phyloP scores from a whole-genome alignment of 768 basidiomycete genomes.

The Filobasidium floriforme region DNA sequence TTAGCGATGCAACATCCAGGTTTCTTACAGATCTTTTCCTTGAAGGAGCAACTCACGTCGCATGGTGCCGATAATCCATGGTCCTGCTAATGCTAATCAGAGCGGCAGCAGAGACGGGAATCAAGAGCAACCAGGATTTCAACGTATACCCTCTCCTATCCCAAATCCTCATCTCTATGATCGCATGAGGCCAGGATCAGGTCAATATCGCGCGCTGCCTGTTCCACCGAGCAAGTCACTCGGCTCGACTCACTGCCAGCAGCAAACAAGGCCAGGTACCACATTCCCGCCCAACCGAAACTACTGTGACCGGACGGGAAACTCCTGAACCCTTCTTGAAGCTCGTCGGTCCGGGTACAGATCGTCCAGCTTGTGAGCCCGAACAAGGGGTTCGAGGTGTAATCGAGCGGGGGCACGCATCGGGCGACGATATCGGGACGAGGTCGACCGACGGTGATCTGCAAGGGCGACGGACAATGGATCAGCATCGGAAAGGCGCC shows the following conservation, averaged over 20 bases:
- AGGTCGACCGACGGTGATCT: slow-evolving; percentile 42
- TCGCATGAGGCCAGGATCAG: not conserved
- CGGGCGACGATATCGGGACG: slow-evolving; percentile 42
- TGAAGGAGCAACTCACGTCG: slow-evolving; percentile 5
- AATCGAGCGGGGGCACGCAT: slow-evolving; percentile 34
- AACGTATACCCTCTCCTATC: slow-evolving; percentile 35
- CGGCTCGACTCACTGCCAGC: slow-evolving; percentile 34
- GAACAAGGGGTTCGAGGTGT: slow-evolving; percentile 35
- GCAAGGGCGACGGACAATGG: not conserved
- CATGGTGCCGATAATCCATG: slow-evolving; percentile 40
- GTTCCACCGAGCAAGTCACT: not conserved
- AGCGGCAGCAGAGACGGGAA: slow-evolving; percentile 32
- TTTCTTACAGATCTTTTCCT: slow-evolving; percentile 27
- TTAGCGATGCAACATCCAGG: not conserved
- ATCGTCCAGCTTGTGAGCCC: slow-evolving; percentile 39
- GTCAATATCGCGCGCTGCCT: not conserved
- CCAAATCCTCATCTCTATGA: slow-evolving; percentile 32
- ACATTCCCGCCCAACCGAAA: slow-evolving; percentile 43
- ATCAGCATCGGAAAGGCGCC: not conserved
- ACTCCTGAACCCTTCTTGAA: slow-evolving; percentile 40
- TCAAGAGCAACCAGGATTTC: slow-evolving; percentile 42
- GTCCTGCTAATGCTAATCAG: slow-evolving; percentile 37
- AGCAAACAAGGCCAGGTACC: slow-evolving; percentile 33
- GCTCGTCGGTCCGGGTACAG: slow-evolving; percentile 33
- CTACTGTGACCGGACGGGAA: slow-evolving; percentile 40